Percentiles rank a stretch among this genome's conserved stretches.
phyloP scores from a whole-genome alignment of 1,284 basidiomycete species.

The Caloboletus firmus region DNA sequence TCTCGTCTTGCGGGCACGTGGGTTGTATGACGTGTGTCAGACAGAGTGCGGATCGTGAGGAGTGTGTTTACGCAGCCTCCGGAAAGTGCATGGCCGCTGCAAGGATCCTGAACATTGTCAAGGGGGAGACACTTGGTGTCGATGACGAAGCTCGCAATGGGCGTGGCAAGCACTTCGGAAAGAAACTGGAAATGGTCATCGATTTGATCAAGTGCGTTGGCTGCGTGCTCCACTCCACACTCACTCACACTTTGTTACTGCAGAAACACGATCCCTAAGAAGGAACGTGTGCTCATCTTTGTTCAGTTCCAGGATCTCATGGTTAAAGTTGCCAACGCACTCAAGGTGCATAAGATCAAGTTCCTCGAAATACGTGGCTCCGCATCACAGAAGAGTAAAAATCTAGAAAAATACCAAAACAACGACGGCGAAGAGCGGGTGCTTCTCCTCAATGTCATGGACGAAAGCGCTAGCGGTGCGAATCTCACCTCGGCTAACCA shows the following conservation, averaged over 20 bases:
- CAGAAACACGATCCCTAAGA: conserved; percentile 67
- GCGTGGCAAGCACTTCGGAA: conserved; percentile 79
- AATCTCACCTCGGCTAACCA: conserved; percentile 94
- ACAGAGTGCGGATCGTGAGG: conserved; percentile 71
- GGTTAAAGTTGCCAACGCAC: conserved; percentile 84
- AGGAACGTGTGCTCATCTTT: conserved; percentile 87
- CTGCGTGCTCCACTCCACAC: background rate
- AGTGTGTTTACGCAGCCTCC: conserved; percentile 72
- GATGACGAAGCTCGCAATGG: conserved; percentile 76
- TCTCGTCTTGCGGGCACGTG: conserved; percentile 89
- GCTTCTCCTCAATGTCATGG: conserved; percentile 87
- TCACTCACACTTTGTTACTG: conserved; percentile 7
- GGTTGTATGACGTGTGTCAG: conserved; percentile 78
- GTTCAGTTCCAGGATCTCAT: conserved; percentile 93
- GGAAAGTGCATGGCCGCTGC: conserved; percentile 74
- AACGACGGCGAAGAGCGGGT: conserved; percentile 72
- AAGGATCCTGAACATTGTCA: conserved; percentile 77
- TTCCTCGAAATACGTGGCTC: conserved; percentile 84
- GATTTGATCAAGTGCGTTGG: conserved; percentile 72
- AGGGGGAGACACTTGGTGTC: conserved; percentile 77
- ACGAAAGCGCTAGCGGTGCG: conserved; percentile 90
- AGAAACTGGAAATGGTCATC: conserved; percentile 85
- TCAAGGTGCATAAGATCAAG: conserved; percentile 68
- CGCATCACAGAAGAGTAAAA: conserved; percentile 75
- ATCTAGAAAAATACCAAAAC: conserved; percentile 82